These are phyloP conservation scores for Aspergillus sp. DNA, from an alignment of 2,329 filamentous ascomycete species.

Conservation along the genomic window DNA sequence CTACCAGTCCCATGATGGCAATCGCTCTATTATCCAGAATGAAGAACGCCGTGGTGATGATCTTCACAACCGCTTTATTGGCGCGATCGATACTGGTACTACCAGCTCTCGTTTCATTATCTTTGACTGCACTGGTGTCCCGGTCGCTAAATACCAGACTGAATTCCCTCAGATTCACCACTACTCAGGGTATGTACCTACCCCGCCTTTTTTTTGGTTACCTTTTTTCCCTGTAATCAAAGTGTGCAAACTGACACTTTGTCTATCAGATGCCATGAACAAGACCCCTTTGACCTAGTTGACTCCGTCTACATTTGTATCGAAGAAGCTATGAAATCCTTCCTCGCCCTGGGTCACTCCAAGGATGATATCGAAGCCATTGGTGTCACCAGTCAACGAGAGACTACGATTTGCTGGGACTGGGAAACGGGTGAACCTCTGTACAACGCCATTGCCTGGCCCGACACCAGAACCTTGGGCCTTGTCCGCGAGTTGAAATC, in stretches of 20 bases:
- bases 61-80: constrained; percentile 58
- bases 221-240: no score
- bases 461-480: constrained; percentile 73
- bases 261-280: constrained; percentile 74
- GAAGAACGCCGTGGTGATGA: constrained; percentile 25
- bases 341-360: constrained; percentile 64
- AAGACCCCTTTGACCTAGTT: constrained; percentile 74
- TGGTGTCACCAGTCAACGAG: constrained; percentile 86
- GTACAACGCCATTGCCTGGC: constrained; percentile 84
- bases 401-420: constrained; percentile 85
- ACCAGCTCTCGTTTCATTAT: constrained; percentile 88
- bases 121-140: constrained; percentile 74
- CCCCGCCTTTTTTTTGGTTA: neutral
- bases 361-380: constrained; percentile 67
- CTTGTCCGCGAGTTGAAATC: constrained; percentile 73
- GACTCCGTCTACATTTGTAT: constrained; percentile 74
- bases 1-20: constrained; percentile 26
- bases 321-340: constrained; percentile 67
- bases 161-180: constrained; percentile 84
- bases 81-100: constrained; percentile 86
- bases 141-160: constrained; percentile 77
- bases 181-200: constrained; percentile 69
- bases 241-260: neutral
- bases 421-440: constrained; percentile 72
- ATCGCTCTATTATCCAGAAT: constrained; percentile 31